Base-by-base conservation (phyloP, 495 filamentous ascomycete genomes). In the Pseudoneurospora amorphoporcata region DNA sequence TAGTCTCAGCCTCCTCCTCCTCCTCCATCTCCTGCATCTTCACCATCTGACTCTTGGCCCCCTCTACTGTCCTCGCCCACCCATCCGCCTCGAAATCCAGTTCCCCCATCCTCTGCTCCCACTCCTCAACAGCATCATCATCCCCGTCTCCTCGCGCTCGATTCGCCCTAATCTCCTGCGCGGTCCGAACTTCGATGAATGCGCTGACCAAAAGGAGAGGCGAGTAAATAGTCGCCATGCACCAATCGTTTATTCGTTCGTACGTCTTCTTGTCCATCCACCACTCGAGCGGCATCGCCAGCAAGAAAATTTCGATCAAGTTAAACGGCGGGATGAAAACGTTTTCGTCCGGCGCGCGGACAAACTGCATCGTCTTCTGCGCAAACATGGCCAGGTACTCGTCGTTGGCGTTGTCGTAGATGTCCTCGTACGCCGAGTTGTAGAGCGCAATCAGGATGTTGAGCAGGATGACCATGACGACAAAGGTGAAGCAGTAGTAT, bases 271-370 rank as follows among this genome's bases (percentile, higher is more conserved):
- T 86, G 19, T 88, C 78, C 79, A 98, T 86, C 96, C 95, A 98
- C 96, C 96, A 99, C 83, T 98, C 95, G 71, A 98, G 90, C 40
- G 94, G 94, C 3, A 94, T 75, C 69, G 93, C 85, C 3, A 98
- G 82, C 65, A 86, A 84, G 76, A 97, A 86, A 17, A 98, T 89
- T 78, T 98, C 95, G 69, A 99, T 87, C 10, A 99, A 87, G 79
- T 99, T 99, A 82, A 98, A 93, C 0, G 95, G 93, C 6, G 95
- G 89, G 72, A 99, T 96, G 81, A 95, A 99, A 65, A 99, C 95
- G 75, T 99, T 98, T 81, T 98, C 96, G 76, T 98, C 95, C 0
- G 95, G 95, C 0, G 95, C 96, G 23, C 96, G 93, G 9, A 98
- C 92, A 76, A 97, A 99, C 76, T 94, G 92, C 84, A 98, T 92